These are phyloP conservation scores for Quercus bicolor DNA, from an alignment of 306 rosid species.

Conservation along the genomic window DNA sequence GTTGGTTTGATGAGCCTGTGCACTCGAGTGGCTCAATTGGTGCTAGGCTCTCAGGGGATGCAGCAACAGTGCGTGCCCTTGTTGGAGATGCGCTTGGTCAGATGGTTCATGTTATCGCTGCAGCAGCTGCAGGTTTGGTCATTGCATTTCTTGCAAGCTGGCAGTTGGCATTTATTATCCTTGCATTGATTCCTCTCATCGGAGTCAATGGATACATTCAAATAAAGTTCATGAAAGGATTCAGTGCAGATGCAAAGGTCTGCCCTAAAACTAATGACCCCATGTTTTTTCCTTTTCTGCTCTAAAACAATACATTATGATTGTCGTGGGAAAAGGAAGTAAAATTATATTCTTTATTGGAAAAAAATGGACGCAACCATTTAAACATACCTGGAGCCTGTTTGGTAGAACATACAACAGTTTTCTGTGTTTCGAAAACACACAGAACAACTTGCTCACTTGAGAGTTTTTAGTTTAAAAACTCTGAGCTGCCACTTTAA, in stretches of 20 bases:
- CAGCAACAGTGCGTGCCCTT: constrained; percentile 46
- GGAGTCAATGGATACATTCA: constrained; percentile 38
- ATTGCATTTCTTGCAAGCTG: constrained; percentile 51
- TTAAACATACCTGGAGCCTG: not conserved
- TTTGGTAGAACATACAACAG: not conserved
- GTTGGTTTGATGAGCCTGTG: constrained; percentile 28
- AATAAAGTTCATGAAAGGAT: constrained; percentile 40
- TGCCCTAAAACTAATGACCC: constrained; percentile 11
- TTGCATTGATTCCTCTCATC: constrained; percentile 43
- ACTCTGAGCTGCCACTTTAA: not conserved
- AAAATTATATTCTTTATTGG: too few species aligned
- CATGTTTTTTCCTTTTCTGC: not conserved
- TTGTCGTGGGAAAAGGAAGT: not conserved
- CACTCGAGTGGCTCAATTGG: constrained; percentile 53
- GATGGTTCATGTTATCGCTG: constrained; percentile 43
- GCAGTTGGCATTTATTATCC: constrained; percentile 47
- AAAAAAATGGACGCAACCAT: not conserved
- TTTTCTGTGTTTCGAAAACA: not conserved
- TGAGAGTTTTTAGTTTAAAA: not conserved
- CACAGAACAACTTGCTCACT: not conserved
- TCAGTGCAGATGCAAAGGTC: constrained; percentile 57
- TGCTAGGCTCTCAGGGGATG: constrained; percentile 59
- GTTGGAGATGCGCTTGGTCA: constrained; percentile 63
- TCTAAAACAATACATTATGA: not conserved
- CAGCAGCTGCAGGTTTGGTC: constrained; percentile 33